A percentile compares a stretch with the other conserved stretches of the same genome.
Evolutionary conservation across 2,329 filamentous ascomycete species (phyloP).

Genomic region (Thelonectria blattea): DNA sequence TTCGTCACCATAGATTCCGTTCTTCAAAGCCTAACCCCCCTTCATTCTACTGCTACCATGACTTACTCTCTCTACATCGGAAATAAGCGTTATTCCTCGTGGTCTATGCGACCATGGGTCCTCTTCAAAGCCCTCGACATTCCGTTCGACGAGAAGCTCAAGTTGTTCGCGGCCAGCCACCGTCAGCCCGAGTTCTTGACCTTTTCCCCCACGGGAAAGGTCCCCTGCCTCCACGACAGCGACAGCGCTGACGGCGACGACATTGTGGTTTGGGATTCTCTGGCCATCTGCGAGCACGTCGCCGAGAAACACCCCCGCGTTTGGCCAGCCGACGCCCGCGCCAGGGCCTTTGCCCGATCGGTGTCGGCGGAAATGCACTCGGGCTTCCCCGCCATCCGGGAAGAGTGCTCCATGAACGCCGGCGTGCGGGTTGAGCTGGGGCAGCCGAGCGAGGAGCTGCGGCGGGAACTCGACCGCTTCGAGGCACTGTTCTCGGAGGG

Average conservation of each 20-base stretch:
- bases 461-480: slow-evolving; percentile 45
- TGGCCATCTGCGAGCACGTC: slow-evolving; percentile 55
- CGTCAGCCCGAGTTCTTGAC: slow-evolving; percentile 43
- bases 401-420: slow-evolving; percentile 52
- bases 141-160: slow-evolving; percentile 49
- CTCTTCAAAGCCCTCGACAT: slow-evolving; percentile 51
- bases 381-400: slow-evolving; percentile 48
- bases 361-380: slow-evolving; percentile 57
- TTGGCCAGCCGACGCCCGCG: slow-evolving; percentile 48
- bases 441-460: slow-evolving; percentile 38
- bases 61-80: slow-evolving; percentile 49
- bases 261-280: slow-evolving; percentile 52
- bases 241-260: slow-evolving; percentile 18
- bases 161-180: slow-evolving; percentile 40
- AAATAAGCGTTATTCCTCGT: slow-evolving; percentile 54
- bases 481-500: slow-evolving; percentile 47
- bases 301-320: slow-evolving; percentile 50
- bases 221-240: slow-evolving; percentile 48
- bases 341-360: slow-evolving; percentile 51
- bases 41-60: slow-evolving; percentile 33
- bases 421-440: slow-evolving; percentile 45
- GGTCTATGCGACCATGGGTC: slow-evolving; percentile 55
- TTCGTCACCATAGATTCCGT: no score
- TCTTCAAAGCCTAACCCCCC: no score
- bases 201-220: slow-evolving; percentile 51